Evolutionary conservation across 345 rosid species (phyloP).

Genomic region (Pistacia atlantica): DNA sequence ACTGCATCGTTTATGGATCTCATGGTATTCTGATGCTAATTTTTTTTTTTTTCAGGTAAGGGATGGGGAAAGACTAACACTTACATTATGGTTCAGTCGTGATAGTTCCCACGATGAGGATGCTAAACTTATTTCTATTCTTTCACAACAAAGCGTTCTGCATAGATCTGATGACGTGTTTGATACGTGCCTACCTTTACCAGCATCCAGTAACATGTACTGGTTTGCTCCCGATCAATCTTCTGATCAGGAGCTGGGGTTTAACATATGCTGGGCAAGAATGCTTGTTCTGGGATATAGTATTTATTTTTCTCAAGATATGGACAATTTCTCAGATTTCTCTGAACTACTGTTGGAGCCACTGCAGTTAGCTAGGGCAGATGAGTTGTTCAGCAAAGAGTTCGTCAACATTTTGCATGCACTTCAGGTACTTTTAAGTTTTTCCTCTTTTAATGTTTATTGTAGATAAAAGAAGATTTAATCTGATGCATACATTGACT

Average conservation of each 20-base stretch:
- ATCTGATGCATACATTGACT: not conserved
- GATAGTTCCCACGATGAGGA: constrained; percentile 81
- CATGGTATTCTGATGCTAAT: constrained; percentile 11
- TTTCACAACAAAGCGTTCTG: constrained; percentile 39
- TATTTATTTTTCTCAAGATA: constrained; percentile 42
- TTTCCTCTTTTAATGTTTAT: not conserved
- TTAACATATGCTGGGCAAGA: constrained; percentile 76
- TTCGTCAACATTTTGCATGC: constrained; percentile 72
- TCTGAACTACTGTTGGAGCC: constrained; percentile 49
- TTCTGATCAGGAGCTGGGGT: constrained; percentile 43
- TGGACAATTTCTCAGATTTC: constrained; percentile 27
- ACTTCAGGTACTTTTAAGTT: constrained; percentile 63
- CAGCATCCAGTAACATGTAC: constrained; percentile 82
- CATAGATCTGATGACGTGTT: constrained; percentile 15
- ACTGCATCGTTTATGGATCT: constrained; percentile 2
- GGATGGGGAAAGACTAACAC: constrained; percentile 86
- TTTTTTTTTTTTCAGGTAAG: constrained; percentile 45
- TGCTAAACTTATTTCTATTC: constrained; percentile 69
- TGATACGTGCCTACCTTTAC: constrained; percentile 42
- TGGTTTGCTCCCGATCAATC: constrained; percentile 59
- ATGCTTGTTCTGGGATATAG: constrained; percentile 62
- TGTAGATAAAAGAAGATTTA: not conserved
- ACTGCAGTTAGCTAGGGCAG: constrained; percentile 60
- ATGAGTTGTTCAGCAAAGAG: constrained; percentile 40
- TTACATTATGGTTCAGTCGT: constrained; percentile 89